Conservation (phyloP, 208 protist genomes). For the Leishmania turanica region DNA sequence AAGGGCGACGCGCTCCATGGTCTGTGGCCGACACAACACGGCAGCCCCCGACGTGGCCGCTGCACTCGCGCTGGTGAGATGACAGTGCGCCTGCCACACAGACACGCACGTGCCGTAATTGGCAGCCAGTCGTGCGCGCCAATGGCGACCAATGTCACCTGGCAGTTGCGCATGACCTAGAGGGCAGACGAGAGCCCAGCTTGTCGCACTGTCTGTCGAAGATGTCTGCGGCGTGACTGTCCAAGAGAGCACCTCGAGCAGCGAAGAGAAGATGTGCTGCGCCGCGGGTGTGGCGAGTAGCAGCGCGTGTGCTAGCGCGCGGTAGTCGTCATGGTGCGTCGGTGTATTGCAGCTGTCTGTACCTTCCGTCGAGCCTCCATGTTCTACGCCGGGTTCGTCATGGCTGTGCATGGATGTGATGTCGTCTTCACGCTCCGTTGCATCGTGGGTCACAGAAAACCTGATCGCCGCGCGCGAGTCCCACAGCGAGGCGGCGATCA, state of each 20-base stretch:
- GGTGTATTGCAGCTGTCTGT: not conserved
- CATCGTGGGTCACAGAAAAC: not conserved
- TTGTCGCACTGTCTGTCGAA: not conserved
- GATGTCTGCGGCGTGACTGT: conserved; percentile 1
- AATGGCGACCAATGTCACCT: not conserved
- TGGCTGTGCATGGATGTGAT: not conserved
- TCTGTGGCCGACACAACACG: not conserved
- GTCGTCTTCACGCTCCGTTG: not conserved
- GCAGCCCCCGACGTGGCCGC: not conserved
- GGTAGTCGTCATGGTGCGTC: not conserved
- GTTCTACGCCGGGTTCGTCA: not conserved
- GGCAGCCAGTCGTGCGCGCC: conserved; percentile 4
- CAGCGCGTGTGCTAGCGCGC: conserved; percentile 14
- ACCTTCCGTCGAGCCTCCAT: not conserved
- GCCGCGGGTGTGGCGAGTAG: conserved; percentile 16
- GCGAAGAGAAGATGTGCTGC: conserved; percentile 60
- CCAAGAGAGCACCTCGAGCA: conserved; percentile 58
- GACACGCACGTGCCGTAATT: conserved; percentile 16
- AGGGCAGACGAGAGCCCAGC: not conserved
- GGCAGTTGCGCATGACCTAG: not conserved
- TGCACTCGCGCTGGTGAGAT: not conserved
- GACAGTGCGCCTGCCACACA: not conserved
- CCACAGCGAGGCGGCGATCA: conserved; percentile 1
- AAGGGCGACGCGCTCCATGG: conserved; percentile 9
- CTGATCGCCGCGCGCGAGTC: conserved; percentile 6